Percentiles rank a stretch among this genome's conserved stretches.
phyloP scores from a whole-genome alignment of 805 yeast species.

The Cyberlindnera xylosilytica region DNA sequence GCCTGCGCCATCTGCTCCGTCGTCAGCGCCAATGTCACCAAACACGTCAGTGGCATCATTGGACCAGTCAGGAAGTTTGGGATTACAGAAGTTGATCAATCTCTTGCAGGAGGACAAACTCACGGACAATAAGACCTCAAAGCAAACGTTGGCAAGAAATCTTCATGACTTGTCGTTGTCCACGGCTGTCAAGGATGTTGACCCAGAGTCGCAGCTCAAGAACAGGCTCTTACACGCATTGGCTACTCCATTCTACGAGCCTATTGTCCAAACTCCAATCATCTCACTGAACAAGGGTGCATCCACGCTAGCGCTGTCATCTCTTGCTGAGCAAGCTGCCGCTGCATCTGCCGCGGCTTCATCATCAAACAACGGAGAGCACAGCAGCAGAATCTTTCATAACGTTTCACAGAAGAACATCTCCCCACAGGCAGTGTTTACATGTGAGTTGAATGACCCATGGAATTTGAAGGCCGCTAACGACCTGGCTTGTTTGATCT shows the following conservation, averaged over 20 bases:
- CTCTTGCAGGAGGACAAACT: slow-evolving; percentile 39
- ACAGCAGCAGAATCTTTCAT: slow-evolving; percentile 49
- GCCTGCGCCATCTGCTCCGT: slow-evolving; percentile 8
- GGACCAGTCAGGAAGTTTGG: slow-evolving; percentile 11
- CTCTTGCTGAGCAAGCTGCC: slow-evolving; percentile 16
- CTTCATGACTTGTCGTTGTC: slow-evolving; percentile 55
- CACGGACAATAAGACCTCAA: slow-evolving; percentile 29
- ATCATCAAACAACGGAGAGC: slow-evolving; percentile 22
- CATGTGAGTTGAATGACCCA: slow-evolving; percentile 70
- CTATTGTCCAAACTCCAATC: slow-evolving; percentile 26
- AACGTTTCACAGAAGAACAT: slow-evolving; percentile 67
- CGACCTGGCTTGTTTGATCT: slow-evolving; percentile 83
- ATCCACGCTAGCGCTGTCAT: slow-evolving; percentile 31
- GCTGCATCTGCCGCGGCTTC: slow-evolving; percentile 11
- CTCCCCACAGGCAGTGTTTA: slow-evolving; percentile 80
- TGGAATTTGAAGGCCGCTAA: slow-evolving; percentile 83
- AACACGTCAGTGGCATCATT: not conserved
- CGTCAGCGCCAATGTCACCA: slow-evolving; percentile 3
- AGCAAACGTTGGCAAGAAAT: slow-evolving; percentile 44
- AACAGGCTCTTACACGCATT: slow-evolving; percentile 55
- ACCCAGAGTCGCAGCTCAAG: slow-evolving; percentile 27
- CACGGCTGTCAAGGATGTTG: slow-evolving; percentile 26
- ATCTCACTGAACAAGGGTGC: slow-evolving; percentile 25
- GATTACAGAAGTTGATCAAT: slow-evolving; percentile 44
- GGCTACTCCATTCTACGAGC: slow-evolving; percentile 56